A percentile compares a stretch with the other conserved stretches of the same genome.
phyloP scores from a whole-genome alignment of 805 yeast species.

The Candida argentea region DNA sequence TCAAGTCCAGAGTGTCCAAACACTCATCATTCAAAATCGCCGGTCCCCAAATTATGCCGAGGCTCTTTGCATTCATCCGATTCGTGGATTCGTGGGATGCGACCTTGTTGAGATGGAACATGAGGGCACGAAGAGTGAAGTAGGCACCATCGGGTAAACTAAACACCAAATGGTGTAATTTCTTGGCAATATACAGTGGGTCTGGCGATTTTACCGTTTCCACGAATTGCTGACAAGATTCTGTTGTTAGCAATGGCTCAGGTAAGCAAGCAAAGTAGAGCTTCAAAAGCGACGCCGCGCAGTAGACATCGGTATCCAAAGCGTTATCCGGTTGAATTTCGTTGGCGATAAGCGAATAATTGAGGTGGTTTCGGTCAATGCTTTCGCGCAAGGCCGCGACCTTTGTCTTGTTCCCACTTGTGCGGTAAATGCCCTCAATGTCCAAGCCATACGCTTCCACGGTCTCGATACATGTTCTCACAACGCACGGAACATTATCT shows the following conservation, averaged over 20 bases:
- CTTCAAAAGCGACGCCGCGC: constrained; percentile 82
- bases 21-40: constrained; percentile 62
- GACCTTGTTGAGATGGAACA: constrained; percentile 77
- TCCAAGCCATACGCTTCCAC: constrained; percentile 79
- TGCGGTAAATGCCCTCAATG: constrained; percentile 83
- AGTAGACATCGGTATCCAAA: constrained; percentile 72
- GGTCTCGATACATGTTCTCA: constrained; percentile 77
- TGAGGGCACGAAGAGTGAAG: constrained; percentile 75
- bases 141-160: constrained; percentile 91
- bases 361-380: constrained; percentile 68
- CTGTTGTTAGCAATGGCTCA: constrained; percentile 69
- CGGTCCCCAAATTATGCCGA: constrained; percentile 95
- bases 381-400: constrained; percentile 63
- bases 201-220: constrained; percentile 50
- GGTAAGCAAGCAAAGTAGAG: constrained; percentile 78
- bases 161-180: constrained; percentile 80
- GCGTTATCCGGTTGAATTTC: constrained; percentile 32
- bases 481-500: constrained; percentile 86
- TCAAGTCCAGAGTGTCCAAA: constrained; percentile 61
- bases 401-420: constrained; percentile 67
- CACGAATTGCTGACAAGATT: constrained; percentile 51
- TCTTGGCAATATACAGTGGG: constrained; percentile 45
- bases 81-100: constrained; percentile 52
- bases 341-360: constrained; percentile 35
- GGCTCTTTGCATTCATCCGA: constrained; percentile 72